Percentiles rank a stretch among this genome's conserved stretches.
phyloP scores from a whole-genome alignment of 768 basidiomycete species.

The Tubosaeta sp. region DNA sequence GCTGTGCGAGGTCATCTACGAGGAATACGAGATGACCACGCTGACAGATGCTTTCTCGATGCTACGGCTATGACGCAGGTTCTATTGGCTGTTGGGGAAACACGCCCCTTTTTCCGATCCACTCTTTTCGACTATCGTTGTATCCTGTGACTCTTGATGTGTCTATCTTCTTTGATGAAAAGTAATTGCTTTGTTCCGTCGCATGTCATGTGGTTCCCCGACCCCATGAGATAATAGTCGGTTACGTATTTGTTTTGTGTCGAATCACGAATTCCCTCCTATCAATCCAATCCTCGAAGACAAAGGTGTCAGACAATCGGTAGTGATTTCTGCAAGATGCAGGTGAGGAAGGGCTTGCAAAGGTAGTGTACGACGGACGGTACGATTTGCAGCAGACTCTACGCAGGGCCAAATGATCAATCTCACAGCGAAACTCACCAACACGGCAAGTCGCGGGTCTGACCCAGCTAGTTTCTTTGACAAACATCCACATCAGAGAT shows the following conservation, averaged over 20 bases:
- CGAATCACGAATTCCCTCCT: too few species aligned
- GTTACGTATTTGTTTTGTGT: conserved; percentile 5
- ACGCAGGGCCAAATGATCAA: too few species aligned
- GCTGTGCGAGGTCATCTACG: not conserved
- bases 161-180: not conserved
- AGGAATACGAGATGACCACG: conserved; percentile 13
- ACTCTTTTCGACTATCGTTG: not conserved
- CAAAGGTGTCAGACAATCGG: too few species aligned
- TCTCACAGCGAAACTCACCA: too few species aligned
- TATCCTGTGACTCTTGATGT: conserved; percentile 2
- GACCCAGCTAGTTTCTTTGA: too few species aligned
- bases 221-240: not conserved
- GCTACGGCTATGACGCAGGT: conserved; percentile 13
- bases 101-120: not conserved
- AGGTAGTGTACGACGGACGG: too few species aligned
- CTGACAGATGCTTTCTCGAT: conserved; percentile 20
- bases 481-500: too few species aligned
- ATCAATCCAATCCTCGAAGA: too few species aligned
- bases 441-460: too few species aligned
- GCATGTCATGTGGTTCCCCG: not conserved
- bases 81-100: not conserved
- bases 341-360: too few species aligned
- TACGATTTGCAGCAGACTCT: too few species aligned
- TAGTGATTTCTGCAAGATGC: too few species aligned
- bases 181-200: not conserved